Percentiles rank a stretch among this genome's conserved stretches.
Evolutionary conservation across 257 asterid genomes (phyloP).

Genomic region (Ilex aquifolium): DNA sequence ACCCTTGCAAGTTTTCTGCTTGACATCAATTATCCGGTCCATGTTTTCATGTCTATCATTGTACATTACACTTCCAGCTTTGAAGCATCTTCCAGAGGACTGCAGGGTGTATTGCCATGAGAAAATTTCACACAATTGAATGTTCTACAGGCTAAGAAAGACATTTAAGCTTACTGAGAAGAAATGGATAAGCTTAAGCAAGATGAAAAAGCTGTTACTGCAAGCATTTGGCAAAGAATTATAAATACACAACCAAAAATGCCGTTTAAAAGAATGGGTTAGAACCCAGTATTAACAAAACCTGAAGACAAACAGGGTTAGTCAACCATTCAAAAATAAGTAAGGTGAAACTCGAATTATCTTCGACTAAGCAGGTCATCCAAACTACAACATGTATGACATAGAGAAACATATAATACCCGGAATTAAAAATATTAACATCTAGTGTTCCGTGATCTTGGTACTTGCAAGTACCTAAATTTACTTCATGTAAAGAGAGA

Average conservation of each 20-base stretch:
- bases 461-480: no score
- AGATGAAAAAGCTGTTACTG: not conserved
- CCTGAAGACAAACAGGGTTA: constrained; percentile 3
- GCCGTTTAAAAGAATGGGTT: no score
- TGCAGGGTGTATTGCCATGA: constrained; percentile 42
- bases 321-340: no score
- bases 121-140: constrained; percentile 30
- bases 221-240: constrained; percentile 1
- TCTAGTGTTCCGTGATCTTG: no score
- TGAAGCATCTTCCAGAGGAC: constrained; percentile 40
- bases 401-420: no score
- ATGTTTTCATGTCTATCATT: constrained; percentile 20
- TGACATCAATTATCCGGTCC: constrained; percentile 23
- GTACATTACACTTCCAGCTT: constrained; percentile 31
- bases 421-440: no score
- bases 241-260: not conserved
- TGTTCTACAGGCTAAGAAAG: constrained; percentile 23
- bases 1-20: constrained; percentile 16
- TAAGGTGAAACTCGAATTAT: no score
- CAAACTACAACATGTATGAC: no score
- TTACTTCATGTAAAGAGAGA: no score
- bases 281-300: not conserved
- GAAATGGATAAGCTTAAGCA: not conserved
- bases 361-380: no score
- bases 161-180: constrained; percentile 12